Percentiles rank a stretch among this genome's conserved stretches.
Evolutionary conservation across 179 eudicot genomes (phyloP).

Genomic region (Silene noctiflora): DNA sequence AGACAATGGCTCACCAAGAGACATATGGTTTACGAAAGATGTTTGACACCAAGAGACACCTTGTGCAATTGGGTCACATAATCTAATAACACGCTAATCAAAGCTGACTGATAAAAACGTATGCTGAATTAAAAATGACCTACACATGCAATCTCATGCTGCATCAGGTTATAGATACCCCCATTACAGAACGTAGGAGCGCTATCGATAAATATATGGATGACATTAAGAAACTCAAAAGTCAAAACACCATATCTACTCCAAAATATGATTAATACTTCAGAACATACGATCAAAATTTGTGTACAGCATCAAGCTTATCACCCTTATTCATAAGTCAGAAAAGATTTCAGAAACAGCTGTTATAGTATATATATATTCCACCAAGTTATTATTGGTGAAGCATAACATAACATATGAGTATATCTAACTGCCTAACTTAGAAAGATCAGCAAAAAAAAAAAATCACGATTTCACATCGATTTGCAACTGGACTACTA

Average conservation of each 20-base stretch:
- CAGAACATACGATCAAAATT: constrained; percentile 8
- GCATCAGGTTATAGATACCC: background rate
- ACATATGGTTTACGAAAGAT: no score
- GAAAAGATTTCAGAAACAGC: constrained; percentile 5
- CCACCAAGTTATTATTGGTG: constrained; percentile 7
- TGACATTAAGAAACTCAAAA: background rate
- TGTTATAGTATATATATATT: constrained; percentile 5
- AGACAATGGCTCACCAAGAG: no score
- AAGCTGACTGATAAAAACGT: background rate
- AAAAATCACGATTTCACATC: constrained; percentile 6
- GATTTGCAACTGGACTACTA: constrained; percentile 9
- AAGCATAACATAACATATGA: constrained; percentile 2
- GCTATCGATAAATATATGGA: background rate
- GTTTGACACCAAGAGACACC: no score
- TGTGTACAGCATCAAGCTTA: constrained; percentile 4
- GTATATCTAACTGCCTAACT: constrained; percentile 15
- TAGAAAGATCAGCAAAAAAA: constrained; percentile 3
- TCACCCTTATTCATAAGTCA: background rate
- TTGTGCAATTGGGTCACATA: no score
- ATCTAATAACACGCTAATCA: background rate
- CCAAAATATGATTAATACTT: constrained; percentile 1
- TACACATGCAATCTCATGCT: background rate
- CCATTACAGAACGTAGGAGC: no score
- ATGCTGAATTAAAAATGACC: background rate
- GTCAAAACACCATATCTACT: no score